These are phyloP conservation scores for Cryptosporidium tyzzeri DNA, from an alignment of 169 alveolate species.

Conservation along the genomic window DNA sequence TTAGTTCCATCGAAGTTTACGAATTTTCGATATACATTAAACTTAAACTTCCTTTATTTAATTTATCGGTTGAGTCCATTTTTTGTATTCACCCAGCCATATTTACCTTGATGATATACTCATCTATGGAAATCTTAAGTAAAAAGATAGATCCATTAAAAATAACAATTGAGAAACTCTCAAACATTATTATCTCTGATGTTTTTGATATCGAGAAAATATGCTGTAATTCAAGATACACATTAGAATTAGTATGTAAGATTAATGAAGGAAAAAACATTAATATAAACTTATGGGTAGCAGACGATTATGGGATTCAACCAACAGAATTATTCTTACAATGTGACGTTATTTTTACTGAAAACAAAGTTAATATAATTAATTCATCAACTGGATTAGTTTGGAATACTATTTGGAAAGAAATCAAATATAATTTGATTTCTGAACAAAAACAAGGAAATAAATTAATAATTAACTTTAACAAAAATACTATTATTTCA, in stretches of 20 bases:
- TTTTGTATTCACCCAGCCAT: constrained; percentile 43
- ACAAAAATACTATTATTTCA: not conserved
- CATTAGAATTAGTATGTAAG: constrained; percentile 29
- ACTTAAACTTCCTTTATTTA: constrained; percentile 7
- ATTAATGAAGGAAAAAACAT: not conserved
- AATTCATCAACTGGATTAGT: not conserved
- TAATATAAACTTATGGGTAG: constrained; percentile 9
- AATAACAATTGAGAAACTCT: constrained; percentile 11
- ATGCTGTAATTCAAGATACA: constrained; percentile 61
- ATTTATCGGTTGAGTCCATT: constrained; percentile 39
- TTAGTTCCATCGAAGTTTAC: not conserved
- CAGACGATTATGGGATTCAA: constrained; percentile 43
- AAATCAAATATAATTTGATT: not conserved
- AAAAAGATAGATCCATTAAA: not conserved
- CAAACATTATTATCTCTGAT: constrained; percentile 8
- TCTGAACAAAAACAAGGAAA: not conserved
- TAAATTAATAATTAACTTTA: not conserved
- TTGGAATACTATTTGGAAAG: constrained; percentile 54
- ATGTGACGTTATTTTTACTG: not conserved
- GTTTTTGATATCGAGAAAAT: constrained; percentile 34
- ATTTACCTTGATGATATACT: constrained; percentile 4
- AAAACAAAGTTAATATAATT: not conserved
- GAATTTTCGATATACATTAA: not conserved
- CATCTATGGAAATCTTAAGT: not conserved
- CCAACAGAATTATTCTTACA: not conserved